Evolutionary conservation across 176 grass and related monocot genomes (phyloP).

Genomic region (Avena atlantica): DNA sequence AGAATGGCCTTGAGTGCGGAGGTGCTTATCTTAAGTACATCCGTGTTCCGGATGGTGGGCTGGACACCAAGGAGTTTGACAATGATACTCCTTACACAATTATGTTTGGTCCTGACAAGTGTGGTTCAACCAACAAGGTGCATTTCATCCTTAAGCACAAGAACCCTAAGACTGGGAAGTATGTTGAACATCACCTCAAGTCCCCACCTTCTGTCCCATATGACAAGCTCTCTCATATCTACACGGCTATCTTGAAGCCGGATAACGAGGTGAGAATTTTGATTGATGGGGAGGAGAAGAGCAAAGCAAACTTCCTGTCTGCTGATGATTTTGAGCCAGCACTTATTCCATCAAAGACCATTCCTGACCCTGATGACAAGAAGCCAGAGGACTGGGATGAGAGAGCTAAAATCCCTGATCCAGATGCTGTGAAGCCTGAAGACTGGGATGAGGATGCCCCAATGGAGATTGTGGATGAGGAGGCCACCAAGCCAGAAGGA

Average conservation of each 20-base stretch:
- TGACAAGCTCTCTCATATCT: slow-evolving; percentile 94
- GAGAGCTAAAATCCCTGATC: slow-evolving; percentile 84
- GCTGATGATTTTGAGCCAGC: slow-evolving; percentile 89
- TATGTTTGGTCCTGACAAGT: slow-evolving; percentile 99
- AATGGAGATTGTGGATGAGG: slow-evolving; percentile 83
- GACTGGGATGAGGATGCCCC: slow-evolving; percentile 99
- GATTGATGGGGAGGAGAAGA: slow-evolving; percentile 93
- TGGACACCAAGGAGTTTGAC: slow-evolving; percentile 81
- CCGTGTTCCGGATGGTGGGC: slow-evolving; percentile 66
- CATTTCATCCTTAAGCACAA: slow-evolving; percentile 98
- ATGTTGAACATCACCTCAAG: slow-evolving; percentile 95
- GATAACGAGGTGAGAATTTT: slow-evolving; percentile 91
- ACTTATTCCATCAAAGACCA: slow-evolving; percentile 83
- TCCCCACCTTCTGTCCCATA: slow-evolving; percentile 83
- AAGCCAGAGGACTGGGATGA: slow-evolving; percentile 99
- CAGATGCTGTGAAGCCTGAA: slow-evolving; percentile 79
- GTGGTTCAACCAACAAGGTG: slow-evolving; percentile 96
- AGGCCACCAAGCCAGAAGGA: slow-evolving; percentile 89
- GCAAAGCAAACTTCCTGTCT: slow-evolving; percentile 80
- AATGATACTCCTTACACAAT: slow-evolving; percentile 95
- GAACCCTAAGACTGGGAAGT: slow-evolving; percentile 89
- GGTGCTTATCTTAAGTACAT: slow-evolving; percentile 97
- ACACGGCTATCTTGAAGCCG: slow-evolving; percentile 90
- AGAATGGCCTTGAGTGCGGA: slow-evolving; percentile 96
- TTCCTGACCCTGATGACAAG: slow-evolving; percentile 97